Conservation (phyloP, 176 grass and related monocot species). For the Phragmites australis region DNA sequence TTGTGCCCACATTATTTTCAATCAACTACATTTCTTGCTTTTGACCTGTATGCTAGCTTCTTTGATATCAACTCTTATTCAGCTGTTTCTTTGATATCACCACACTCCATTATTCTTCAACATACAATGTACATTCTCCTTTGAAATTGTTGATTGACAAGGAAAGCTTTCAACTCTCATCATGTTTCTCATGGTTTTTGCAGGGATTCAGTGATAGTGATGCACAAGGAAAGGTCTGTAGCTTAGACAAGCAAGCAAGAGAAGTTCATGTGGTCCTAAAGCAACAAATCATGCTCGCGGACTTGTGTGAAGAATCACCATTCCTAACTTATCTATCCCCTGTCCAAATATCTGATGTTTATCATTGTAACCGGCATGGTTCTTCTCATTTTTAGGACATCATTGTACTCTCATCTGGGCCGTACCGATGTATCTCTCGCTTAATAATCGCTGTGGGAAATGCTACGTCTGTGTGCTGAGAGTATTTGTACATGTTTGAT, state of each 20-base stretch:
- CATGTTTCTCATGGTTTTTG: slow-evolving; percentile 19
- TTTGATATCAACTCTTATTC: not conserved
- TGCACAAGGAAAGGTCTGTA: slow-evolving; percentile 22
- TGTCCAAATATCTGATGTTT: not conserved
- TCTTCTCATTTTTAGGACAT: not conserved
- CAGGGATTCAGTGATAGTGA: slow-evolving; percentile 41
- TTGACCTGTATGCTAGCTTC: slow-evolving; percentile 1
- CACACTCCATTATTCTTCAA: not conserved
- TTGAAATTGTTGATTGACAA: not conserved
- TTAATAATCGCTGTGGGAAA: not conserved
- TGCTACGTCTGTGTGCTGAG: not conserved
- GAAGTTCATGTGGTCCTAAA: slow-evolving; percentile 22
- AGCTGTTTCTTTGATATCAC: not conserved
- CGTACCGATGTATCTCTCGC: not conserved
- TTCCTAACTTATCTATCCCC: not conserved
- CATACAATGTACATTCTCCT: not conserved
- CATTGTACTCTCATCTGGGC: not conserved
- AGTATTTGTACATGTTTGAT: not conserved
- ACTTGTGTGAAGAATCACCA: slow-evolving; percentile 17
- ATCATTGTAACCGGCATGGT: not conserved
- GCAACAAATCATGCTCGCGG: slow-evolving; percentile 37
- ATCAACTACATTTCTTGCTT: not conserved
- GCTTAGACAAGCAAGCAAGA: slow-evolving; percentile 43
- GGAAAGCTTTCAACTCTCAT: slow-evolving; percentile 14
- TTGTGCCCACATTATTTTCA: not conserved